Evolutionary conservation across 768 basidiomycete species (phyloP).

Genomic region (Pluteus cervinus): DNA sequence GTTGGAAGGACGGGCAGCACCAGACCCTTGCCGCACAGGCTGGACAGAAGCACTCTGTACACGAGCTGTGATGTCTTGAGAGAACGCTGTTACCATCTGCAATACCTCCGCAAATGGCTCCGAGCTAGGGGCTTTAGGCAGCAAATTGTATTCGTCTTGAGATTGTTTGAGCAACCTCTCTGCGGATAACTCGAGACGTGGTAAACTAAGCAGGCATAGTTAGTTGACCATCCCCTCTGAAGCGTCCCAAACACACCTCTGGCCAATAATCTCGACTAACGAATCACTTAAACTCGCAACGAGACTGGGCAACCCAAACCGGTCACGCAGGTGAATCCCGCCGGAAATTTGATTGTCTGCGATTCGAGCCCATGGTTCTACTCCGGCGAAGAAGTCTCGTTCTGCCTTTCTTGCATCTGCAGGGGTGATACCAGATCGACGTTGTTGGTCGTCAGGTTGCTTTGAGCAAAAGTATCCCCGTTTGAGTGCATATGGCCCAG

Average conservation of each 20-base stretch:
- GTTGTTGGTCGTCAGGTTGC: slow-evolving; percentile 36
- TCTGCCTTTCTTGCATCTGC: slow-evolving; percentile 31
- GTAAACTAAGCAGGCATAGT: too few species aligned
- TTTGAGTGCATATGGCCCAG: slow-evolving; percentile 25
- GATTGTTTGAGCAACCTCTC: too few species aligned
- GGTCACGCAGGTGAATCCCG: slow-evolving; percentile 24
- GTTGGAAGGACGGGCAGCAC: too few species aligned
- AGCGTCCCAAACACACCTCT: slow-evolving; percentile 33
- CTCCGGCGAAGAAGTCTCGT: slow-evolving; percentile 38
- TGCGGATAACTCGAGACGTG: too few species aligned
- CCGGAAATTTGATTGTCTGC: too few species aligned
- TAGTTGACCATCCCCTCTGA: neutral
- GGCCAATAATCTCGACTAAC: slow-evolving; percentile 46
- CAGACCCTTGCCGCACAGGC: too few species aligned
- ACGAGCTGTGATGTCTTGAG: too few species aligned
- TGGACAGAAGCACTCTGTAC: too few species aligned
- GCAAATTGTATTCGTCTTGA: too few species aligned
- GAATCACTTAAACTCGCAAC: slow-evolving; percentile 46
- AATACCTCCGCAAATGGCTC: too few species aligned
- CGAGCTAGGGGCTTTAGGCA: too few species aligned
- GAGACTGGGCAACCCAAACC: slow-evolving; percentile 53
- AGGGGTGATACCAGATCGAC: slow-evolving; percentile 24
- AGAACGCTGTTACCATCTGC: too few species aligned
- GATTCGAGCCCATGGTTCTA: slow-evolving; percentile 57
- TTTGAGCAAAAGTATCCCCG: slow-evolving; percentile 36